Evolutionary conservation across 495 filamentous ascomycete genomes (phyloP), one percentile per base, ranked within the genome.

Genomic region (Xylaria intraflava): DNA sequence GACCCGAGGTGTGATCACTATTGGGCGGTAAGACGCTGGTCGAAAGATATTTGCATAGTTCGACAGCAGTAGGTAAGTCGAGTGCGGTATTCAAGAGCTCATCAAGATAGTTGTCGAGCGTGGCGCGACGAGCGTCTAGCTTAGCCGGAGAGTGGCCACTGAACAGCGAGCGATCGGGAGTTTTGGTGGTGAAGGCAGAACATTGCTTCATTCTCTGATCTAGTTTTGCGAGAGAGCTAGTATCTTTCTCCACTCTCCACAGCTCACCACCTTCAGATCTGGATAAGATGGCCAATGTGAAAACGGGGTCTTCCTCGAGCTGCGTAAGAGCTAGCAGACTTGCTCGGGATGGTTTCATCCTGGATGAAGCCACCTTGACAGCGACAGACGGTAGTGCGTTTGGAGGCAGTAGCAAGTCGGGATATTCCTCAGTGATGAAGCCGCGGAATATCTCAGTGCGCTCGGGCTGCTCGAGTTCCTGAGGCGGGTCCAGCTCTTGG

Each of bases 221-320:
- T 23, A 98, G 76, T 55, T 86, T 80, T 10, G 84, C 79, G n/a
- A 98, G 71, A 48, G 94, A 85, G 27, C 80, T 68, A 10, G 89
- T 84, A 50, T 94, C 87, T 62, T 97, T 98, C 69, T 97, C 93
- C 8, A 96, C 83, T 35, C 93, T 81, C 89, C 94, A 95, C 27
- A 97, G 72, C 64, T 96, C 90, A 35, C 76, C 78, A n/a, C 82
- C 77, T 61, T 89, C 83, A 9, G 84, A 83, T 51, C 89, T 81
- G 12, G 86, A 84, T 60, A 88, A 86, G 24, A 98, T 77, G 35
- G 88, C 90, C 17, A 98, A 76, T 2, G 89, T 95, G 59, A 96
- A 95, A 0, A 97, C 94, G 2, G 91, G 89, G 62, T 96, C 94
- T 62, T 93, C 90, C 35, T 93, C 90, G 14, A 84, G 72, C 56